Base-by-base conservation (phyloP, 768 basidiomycete species). In the Multifurca ochricompacta region DNA sequence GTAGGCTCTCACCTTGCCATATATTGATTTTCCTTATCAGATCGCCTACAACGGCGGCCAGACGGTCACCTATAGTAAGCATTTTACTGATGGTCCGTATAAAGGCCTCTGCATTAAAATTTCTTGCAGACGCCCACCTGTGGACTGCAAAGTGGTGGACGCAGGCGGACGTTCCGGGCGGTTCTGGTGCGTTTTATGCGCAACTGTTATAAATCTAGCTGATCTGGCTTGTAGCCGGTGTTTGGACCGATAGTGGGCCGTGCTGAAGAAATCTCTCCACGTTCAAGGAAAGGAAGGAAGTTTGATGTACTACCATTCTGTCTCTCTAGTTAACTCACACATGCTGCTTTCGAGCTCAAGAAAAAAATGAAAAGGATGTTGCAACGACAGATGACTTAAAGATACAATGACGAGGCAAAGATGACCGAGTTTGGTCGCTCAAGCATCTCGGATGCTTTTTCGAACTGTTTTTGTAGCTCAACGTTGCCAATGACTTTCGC, bases 401-500 rank as follows among this genome's bases (percentile, higher is more conserved):
- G 74, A 69, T 91, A 91, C 70, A 92, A 64, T 3, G 87, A 90
- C 23, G 88, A 88, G 62, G 87, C 88, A 71, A 92, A 92, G 37
- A 92, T 91, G 57, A 97, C 92, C 1, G 91, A 93, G 67, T 93
- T 94, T 0, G 87, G 93, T 39, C 92, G 77, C 68, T 92, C 92
- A 21, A 97, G 82, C 87, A 94, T 85, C 70, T 93, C 91, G 0
- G 88, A 84, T 14, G 88, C 78, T 66, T 89, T 89, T 61, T 87
- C 88, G 64, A 99, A 98, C 69, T 93, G 96, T 63, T 93, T 83
- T 70, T 93, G 83, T 18, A 99, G 75, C 63, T 98, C 96, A 10
- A 77, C 77, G 68, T 97, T 98, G 10, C 96, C 96, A 59, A 98
- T 98, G 18, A 96, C 96, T 65, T 93, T 92, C 3, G 95, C 91